These are phyloP conservation scores for Austroboletus eburneus DNA, from an alignment of 768 basidiomycete species.

Conservation along the genomic window DNA sequence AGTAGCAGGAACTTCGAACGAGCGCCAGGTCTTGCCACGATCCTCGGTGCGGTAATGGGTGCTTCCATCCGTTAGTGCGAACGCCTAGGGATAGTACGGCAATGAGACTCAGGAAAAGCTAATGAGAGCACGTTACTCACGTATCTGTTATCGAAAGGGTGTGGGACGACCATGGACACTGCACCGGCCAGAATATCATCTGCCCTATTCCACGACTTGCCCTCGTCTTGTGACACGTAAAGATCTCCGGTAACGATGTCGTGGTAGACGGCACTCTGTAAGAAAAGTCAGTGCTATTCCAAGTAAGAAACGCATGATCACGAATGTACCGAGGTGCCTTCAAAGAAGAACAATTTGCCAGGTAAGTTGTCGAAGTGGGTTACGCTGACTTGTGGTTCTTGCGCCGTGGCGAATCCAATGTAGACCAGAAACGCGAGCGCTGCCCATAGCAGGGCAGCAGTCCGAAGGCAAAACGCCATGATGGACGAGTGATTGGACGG, in stretches of 20 bases:
- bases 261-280: slow-evolving; percentile 73
- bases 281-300: neutral
- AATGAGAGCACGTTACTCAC: slow-evolving; percentile 38
- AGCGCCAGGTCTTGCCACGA: slow-evolving; percentile 82
- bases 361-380: slow-evolving; percentile 69
- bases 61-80: slow-evolving; percentile 69
- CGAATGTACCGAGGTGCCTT: slow-evolving; percentile 77
- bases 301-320: neutral
- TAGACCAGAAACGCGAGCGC: slow-evolving; percentile 20
- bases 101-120: slow-evolving; percentile 1
- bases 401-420: slow-evolving; percentile 29
- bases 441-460: slow-evolving; percentile 25
- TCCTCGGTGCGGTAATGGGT: slow-evolving; percentile 88
- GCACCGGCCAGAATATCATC: slow-evolving; percentile 52
- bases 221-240: slow-evolving; percentile 83
- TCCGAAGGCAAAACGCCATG: slow-evolving; percentile 29
- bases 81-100: slow-evolving; percentile 55
- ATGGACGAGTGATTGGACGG: slow-evolving; percentile 11
- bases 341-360: slow-evolving; percentile 82
- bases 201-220: slow-evolving; percentile 58
- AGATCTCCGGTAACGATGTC: slow-evolving; percentile 67
- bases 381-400: slow-evolving; percentile 46
- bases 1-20: slow-evolving; percentile 66
- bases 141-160: slow-evolving; percentile 78
- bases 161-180: slow-evolving; percentile 72